Evolutionary conservation across 192 early-diverging fungal species (phyloP), one percentile per base, ranked within the genome.

Genomic region (Backusella tuberculispora): DNA sequence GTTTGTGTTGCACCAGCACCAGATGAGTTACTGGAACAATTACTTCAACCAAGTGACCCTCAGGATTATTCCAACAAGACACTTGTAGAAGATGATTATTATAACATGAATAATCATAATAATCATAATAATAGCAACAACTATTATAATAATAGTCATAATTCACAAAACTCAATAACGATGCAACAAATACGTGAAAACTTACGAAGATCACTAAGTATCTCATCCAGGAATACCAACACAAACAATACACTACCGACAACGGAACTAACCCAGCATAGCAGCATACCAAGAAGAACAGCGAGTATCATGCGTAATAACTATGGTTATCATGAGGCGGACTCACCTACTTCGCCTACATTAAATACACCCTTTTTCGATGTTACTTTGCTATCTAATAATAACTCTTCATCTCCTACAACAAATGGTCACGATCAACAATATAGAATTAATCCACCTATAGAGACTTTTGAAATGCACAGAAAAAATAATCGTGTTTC

Each of bases 1-100:
- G 93, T 93, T 44, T 97, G 95, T 74, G 87, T 96, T 24, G 53
- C 77, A 40, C 72, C 71, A 14, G 74, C 77, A 6, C 69, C 76
- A 21, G 68, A 66, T 14, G 73, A 76, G 47, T 47, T 82, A 8
- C 70, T 78, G 60, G 81, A 82, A 46, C 77, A 75, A 70, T 42
- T 81, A 50, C 70, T 78, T 29, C 42, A 45, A 17, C 44, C 42
- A 69, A 45, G 21, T 4, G 44, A 69, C 17, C 38, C 64, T n/a
- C 66, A 67, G 38, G 66, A 67, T 14, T 67, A 67, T 43, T 43
- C 68, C 2, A 47, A 29, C 68, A 72, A 72, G 37, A 72, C 53
- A 24, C 40, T 72, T 5, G 41, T 72, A 17, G 71, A 72, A 13
- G 71, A 72, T 15, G 71, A 40, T 5, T 29, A 2, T 1, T n/a